Evolutionary conservation across 2,329 filamentous ascomycete species (phyloP).

Genomic region (Exutisphaerella laricina): DNA sequence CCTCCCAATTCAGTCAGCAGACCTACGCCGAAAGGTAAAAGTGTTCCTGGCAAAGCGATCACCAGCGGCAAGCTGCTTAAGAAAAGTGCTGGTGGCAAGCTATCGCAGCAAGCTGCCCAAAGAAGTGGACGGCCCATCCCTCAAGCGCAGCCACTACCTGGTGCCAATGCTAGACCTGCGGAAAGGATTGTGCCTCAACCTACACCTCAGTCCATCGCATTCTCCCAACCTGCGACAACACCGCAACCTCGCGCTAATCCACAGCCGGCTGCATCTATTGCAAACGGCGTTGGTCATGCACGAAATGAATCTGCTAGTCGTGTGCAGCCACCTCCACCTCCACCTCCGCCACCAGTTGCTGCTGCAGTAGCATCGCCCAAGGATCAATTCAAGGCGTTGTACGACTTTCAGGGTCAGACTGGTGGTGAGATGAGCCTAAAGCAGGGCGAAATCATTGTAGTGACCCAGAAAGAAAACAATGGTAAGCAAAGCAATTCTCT

Average conservation of each 20-base stretch:
- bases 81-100: conserved; percentile 66
- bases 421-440: conserved; percentile 78
- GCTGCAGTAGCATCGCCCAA: conserved; percentile 54
- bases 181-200: conserved; percentile 29
- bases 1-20: conserved; percentile 73
- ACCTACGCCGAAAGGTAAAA: conserved; percentile 81
- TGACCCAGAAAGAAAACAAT: conserved; percentile 92
- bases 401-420: conserved; percentile 81
- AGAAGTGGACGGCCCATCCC: conserved; percentile 45
- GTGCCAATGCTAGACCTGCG: conserved; percentile 22
- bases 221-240: conserved; percentile 36
- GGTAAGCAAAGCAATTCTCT: conserved; percentile 55
- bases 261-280: conserved; percentile 46
- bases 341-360: conserved; percentile 59
- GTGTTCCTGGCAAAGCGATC: conserved; percentile 80
- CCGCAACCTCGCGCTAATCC: conserved; percentile 31
- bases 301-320: conserved; percentile 42
- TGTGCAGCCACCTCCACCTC: conserved; percentile 43
- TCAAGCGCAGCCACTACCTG: conserved; percentile 37
- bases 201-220: conserved; percentile 41
- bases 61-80: conserved; percentile 86
- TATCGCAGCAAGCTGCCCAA: conserved; percentile 51
- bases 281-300: conserved; percentile 41
- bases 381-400: conserved; percentile 84
- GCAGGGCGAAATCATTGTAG: conserved; percentile 75